A percentile compares a stretch with the other conserved stretches of the same genome.
These are phyloP conservation scores for Ophiostoma quercus DNA, from an alignment of 2,329 filamentous ascomycete genomes.

Conservation along the genomic window DNA sequence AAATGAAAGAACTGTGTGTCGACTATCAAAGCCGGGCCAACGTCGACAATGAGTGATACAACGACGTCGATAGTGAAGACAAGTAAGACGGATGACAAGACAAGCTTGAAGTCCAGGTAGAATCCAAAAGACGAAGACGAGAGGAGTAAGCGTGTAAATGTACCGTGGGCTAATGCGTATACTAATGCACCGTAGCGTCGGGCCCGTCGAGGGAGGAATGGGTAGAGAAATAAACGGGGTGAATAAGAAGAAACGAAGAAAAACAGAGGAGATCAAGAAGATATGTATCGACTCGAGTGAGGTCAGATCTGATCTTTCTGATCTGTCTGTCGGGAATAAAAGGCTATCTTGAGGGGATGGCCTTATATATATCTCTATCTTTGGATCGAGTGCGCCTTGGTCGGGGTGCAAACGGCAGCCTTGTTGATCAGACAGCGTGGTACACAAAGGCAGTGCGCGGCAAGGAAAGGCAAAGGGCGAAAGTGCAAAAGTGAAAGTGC, in stretches of 20 bases:
- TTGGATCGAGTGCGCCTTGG: background rate
- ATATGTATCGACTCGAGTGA: background rate
- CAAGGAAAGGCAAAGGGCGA: background rate
- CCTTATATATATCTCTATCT: background rate
- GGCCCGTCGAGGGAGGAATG: background rate
- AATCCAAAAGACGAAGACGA: background rate
- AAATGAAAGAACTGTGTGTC: background rate
- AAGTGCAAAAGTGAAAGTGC: background rate
- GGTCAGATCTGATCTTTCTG: background rate
- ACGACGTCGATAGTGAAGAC: background rate
- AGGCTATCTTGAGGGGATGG: background rate
- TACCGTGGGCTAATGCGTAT: background rate
- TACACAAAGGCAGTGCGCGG: background rate
- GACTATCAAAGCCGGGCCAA: conserved; percentile 6
- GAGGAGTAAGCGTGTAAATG: background rate
- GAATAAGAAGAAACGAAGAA: background rate
- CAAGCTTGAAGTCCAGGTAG: background rate
- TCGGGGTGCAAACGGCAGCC: background rate
- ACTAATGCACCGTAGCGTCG: background rate
- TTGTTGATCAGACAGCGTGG: background rate
- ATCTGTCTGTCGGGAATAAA: background rate
- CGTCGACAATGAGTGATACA: background rate
- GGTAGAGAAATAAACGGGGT: background rate
- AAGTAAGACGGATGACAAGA: background rate
- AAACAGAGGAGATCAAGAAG: background rate